phyloP scores from a whole-genome alignment of 495 filamentous ascomycete species.

The Lasiosphaeria miniovina region DNA sequence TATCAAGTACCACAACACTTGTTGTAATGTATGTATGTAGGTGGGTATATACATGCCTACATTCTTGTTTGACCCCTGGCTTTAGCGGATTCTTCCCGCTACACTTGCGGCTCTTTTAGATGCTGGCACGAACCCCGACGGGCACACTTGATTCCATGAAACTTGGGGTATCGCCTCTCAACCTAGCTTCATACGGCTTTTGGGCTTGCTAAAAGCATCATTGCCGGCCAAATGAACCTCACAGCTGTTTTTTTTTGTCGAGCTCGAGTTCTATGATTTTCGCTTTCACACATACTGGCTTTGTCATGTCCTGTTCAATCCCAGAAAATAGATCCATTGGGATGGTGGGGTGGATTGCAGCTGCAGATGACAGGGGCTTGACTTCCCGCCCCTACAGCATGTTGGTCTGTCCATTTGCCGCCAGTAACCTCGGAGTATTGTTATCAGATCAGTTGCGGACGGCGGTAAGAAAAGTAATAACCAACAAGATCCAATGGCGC shows the following conservation, averaged over 20 bases:
- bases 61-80: neutral
- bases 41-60: no score
- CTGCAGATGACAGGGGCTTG: constrained; percentile 17
- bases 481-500: no score
- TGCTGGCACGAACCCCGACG: no score
- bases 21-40: no score
- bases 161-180: no score
- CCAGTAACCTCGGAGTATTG: neutral
- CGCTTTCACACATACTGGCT: neutral
- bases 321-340: neutral
- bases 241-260: no score
- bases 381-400: constrained; percentile 2
- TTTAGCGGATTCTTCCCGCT: neutral
- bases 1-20: no score
- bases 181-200: no score
- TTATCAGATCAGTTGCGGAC: neutral
- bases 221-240: no score
- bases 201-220: no score
- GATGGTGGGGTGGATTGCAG: constrained; percentile 10
- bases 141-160: no score
- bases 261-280: neutral
- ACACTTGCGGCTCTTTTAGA: neutral
- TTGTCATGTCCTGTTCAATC: neutral
- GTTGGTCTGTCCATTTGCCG: neutral
- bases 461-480: neutral